phyloP scores from a whole-genome alignment of 2,329 filamentous ascomycete genomes.

The Monilinia polystroma region DNA sequence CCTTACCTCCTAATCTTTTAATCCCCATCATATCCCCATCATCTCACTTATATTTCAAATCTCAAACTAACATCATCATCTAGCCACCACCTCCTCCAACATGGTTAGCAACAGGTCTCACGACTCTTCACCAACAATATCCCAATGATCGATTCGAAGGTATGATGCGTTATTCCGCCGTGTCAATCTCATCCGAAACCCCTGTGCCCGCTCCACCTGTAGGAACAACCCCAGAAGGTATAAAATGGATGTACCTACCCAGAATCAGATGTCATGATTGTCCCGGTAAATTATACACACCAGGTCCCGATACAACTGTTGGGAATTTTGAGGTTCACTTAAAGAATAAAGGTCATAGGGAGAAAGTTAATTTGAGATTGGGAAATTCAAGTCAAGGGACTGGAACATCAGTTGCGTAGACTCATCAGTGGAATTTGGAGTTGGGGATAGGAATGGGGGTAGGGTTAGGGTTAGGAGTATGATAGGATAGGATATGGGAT shows the following conservation, averaged over 20 bases:
- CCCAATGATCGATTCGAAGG: slow-evolving; percentile 83
- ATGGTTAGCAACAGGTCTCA: slow-evolving; percentile 78
- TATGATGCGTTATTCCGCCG: slow-evolving; percentile 83
- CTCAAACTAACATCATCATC: slow-evolving; percentile 29
- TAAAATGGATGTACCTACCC: slow-evolving; percentile 81
- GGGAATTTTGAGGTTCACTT: slow-evolving; percentile 93
- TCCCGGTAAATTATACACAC: slow-evolving; percentile 89
- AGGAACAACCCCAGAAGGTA: slow-evolving; percentile 55
- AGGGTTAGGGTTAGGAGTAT: not conserved
- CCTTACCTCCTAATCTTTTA: not conserved
- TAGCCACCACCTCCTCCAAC: slow-evolving; percentile 75
- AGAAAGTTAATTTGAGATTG: slow-evolving; percentile 57
- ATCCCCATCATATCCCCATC: not conserved
- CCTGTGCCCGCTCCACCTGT: slow-evolving; percentile 54
- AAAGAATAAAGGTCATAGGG: slow-evolving; percentile 77
- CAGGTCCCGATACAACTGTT: slow-evolving; percentile 78
- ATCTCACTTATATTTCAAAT: not conserved
- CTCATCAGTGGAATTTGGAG: not conserved
- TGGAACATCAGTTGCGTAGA: not conserved
- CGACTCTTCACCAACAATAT: slow-evolving; percentile 66
- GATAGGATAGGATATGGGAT: too few relatives aligned
- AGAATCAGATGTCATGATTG: slow-evolving; percentile 91
- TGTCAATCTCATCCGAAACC: slow-evolving; percentile 69
- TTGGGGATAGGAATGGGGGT: not conserved
- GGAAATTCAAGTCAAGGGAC: not conserved